Percentiles rank a stretch among this genome's conserved stretches.
phyloP scores from a whole-genome alignment of 2,329 filamentous ascomycete genomes.

The Paramyrothecium sp. region DNA sequence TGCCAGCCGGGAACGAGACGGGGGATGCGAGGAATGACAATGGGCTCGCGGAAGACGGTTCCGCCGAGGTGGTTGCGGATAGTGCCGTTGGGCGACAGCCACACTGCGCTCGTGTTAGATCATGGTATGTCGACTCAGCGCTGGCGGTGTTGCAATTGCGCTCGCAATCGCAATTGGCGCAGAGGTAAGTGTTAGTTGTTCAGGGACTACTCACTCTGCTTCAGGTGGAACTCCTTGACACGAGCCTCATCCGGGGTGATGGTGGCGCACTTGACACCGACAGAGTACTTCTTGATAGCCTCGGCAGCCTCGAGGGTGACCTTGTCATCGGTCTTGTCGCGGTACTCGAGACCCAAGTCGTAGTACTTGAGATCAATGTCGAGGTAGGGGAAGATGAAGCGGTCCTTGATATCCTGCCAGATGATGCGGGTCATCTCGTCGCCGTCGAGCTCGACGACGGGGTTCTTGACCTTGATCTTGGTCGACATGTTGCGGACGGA shows the following conservation, averaged over 20 bases:
- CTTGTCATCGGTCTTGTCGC: constrained; percentile 93
- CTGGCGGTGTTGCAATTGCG: constrained; percentile 4
- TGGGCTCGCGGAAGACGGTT: constrained; percentile 98
- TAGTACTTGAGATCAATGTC: constrained; percentile 99
- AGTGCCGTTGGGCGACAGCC: constrained; percentile 95
- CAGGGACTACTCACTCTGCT: constrained; percentile 72
- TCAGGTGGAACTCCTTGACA: constrained; percentile 97
- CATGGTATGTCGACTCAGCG: constrained; percentile 5
- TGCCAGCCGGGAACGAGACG: constrained; percentile 96
- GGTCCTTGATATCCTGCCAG: constrained; percentile 99
- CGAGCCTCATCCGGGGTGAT: constrained; percentile 97
- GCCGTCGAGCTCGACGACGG: constrained; percentile 95
- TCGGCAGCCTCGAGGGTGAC: constrained; percentile 94
- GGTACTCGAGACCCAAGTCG: constrained; percentile 88
- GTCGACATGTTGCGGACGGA: constrained; percentile 65
- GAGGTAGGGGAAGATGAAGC: constrained; percentile 94
- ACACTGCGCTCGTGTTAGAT: constrained; percentile 63
- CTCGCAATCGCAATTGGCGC: no score
- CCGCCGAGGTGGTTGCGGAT: constrained; percentile 77
- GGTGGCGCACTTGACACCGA: constrained; percentile 98
- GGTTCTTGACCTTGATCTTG: constrained; percentile 99
- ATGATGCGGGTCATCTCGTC: constrained; percentile 98
- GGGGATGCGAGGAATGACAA: constrained; percentile 90
- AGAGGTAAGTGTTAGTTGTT: no score
- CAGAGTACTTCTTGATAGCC: constrained; percentile 98